Conservation (phyloP, 495 filamentous ascomycete genomes). For the Chaetomium tenue region DNA sequence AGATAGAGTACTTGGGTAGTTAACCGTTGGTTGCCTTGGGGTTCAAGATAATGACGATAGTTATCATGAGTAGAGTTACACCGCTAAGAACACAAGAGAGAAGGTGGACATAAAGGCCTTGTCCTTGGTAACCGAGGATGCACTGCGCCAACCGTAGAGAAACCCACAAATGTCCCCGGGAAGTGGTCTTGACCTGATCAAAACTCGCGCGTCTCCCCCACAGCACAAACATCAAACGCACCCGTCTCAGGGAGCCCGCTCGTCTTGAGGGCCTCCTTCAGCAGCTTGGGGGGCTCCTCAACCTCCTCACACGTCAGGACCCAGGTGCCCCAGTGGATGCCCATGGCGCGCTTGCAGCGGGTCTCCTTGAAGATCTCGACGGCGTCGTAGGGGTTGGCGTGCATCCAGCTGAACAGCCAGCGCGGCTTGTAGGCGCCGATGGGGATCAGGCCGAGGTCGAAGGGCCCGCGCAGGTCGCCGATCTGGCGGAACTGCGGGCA, state of each 20-base stretch:
- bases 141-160: background rate
- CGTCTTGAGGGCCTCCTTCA: slow-evolving; percentile 71
- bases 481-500: slow-evolving; percentile 89
- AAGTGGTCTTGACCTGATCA: slow-evolving; percentile 27
- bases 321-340: slow-evolving; percentile 95
- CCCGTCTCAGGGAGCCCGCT: slow-evolving; percentile 70
- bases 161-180: background rate
- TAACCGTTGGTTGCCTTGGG: too few relatives aligned
- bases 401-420: slow-evolving; percentile 71
- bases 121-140: too few relatives aligned
- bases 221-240: slow-evolving; percentile 82
- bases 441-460: slow-evolving; percentile 91
- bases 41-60: too few relatives aligned
- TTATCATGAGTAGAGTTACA: too few relatives aligned
- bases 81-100: too few relatives aligned
- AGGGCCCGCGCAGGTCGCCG: slow-evolving; percentile 76
- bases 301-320: slow-evolving; percentile 83
- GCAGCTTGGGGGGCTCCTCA: slow-evolving; percentile 72
- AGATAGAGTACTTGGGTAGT: too few relatives aligned
- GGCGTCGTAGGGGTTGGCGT: slow-evolving; percentile 83
- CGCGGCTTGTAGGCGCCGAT: slow-evolving; percentile 91
- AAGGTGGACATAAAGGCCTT: too few relatives aligned
- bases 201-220: slow-evolving; percentile 83
- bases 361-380: slow-evolving; percentile 92
- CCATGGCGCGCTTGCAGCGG: slow-evolving; percentile 76